Base-by-base conservation (phyloP, 169 alveolate species). In the Cryptosporidium bovis region DNA sequence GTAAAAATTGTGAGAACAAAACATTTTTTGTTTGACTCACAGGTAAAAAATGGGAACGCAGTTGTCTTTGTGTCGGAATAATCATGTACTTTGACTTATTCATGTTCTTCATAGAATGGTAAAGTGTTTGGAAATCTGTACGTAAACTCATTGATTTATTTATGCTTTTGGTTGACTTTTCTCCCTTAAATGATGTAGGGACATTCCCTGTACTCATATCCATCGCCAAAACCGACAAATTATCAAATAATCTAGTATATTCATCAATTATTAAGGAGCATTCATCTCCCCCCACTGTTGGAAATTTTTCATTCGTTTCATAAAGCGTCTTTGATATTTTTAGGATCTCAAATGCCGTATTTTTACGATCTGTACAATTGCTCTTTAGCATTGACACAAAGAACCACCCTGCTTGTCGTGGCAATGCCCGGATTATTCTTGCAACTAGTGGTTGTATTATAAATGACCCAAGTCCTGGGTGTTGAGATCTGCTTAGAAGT, bases 391-490 rank as follows among this genome's bases (percentile, higher is more conserved):
- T 84, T 55, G 91, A 83, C 53, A 91, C 90, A 40, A 91, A 90
- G 24, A 67, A 82, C 94, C 94, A 91, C 18, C 90, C 84, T 33
- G 94, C 85, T 82, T 90, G 94, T 20, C 82, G 90, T 53, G 94
- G 94, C 46, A 84, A 51, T 13, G 83, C 69, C 13, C 85, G 67
- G n/a, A 91, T 60, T 58, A 89, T 71, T 18, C 82, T 91, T 77
- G 87, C 87, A 10, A 91, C 82, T 24, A 91, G 55, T n/a, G 93
- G 84, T 64, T 91, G 94, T 82, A 91, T 83, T 31, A 91, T 44
- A 2, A 65, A 16, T 24, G 91, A 65, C 15, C 94, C 94, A 12
- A 91, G 90, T 15, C 90, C 67, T 50, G 83, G 66, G 69, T 91
- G 94, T 46, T 90, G 91, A 90, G 92, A 91, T 31, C 94, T 51